Percentiles rank a stretch among this genome's conserved stretches.
These are phyloP conservation scores for Calonectria pteridis DNA, from an alignment of 2,329 filamentous ascomycete genomes.

Conservation along the genomic window DNA sequence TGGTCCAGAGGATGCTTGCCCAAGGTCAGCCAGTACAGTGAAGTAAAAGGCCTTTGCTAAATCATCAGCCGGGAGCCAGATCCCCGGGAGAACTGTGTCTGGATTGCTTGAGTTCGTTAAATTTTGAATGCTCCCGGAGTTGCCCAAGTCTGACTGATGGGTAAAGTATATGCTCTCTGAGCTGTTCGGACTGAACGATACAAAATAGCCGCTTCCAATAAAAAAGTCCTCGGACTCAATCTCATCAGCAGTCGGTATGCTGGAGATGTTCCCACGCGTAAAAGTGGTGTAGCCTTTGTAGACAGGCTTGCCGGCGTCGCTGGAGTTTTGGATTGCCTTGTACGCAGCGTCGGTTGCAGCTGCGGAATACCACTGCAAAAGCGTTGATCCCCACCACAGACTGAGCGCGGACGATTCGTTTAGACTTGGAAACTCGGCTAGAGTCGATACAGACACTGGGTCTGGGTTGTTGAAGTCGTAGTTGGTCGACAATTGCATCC, in stretches of 20 bases:
- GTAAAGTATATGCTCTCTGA: background rate
- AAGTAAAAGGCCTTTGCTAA: background rate
- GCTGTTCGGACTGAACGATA: background rate
- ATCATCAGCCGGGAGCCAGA: background rate
- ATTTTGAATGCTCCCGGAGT: background rate
- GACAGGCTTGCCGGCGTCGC: background rate
- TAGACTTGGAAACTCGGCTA: background rate
- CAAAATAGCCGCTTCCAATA: background rate
- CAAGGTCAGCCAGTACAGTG: constrained; percentile 7
- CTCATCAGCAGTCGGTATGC: background rate
- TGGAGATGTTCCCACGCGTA: background rate
- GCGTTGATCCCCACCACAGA: constrained; percentile 11
- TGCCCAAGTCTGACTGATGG: background rate
- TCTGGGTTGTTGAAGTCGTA: background rate
- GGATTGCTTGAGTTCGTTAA: background rate
- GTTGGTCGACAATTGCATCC: background rate
- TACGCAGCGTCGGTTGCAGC: background rate
- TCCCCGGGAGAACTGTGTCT: background rate
- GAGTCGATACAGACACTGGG: background rate
- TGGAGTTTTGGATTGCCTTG: background rate
- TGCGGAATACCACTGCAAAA: background rate
- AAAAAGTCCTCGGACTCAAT: background rate
- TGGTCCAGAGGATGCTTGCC: background rate
- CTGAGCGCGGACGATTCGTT: background rate
- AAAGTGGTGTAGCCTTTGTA: background rate